Evolutionary conservation across 2,329 filamentous ascomycete genomes (phyloP), one percentile per base, ranked within the genome.

Genomic region (Colletotrichum musae): DNA sequence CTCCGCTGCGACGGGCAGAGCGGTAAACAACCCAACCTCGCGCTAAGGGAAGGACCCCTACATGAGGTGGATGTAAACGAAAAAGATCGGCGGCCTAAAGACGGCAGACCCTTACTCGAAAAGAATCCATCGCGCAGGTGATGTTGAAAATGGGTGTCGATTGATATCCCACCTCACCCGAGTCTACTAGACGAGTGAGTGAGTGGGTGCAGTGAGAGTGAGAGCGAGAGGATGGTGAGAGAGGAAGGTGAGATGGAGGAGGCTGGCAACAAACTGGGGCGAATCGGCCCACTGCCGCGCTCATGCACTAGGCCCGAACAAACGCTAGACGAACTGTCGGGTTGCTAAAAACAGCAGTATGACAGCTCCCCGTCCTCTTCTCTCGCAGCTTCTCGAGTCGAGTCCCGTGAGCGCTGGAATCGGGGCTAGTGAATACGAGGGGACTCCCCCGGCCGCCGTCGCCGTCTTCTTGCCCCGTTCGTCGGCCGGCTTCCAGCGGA

Each of bases 281-380:
- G 18, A 62, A 16, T 58, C 18, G 32, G 32, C 32, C 32, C 32
- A 36, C 32, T 36, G 32, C 32, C 41, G 21, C 16, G 32, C 36
- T 64, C 18, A 21, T 51, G 21, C 45, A 7, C 18, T n/a, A 18
- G 45, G 45, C 41, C 41, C 41, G 41, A 43, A 43, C 41, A 15
- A 0, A 39, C 32, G 32, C 32, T 36, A 36, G 32, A 36, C 32
- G 32, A 36, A 36, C 32, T 47, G 39, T 12, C 18, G 13, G 16
- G 12, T 66, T 66, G 56, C 66, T 66, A 66, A 69, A 66, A 69
- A 60, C 62, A 69, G 66, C 15, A 36, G 50, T 54, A 51, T 52
- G 66, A 57, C 56, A 60, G 53, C 51, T 51, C 45, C 50, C 32
- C 45, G 32, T 39, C 54, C 18, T 47, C 45, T 7, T 7, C 62